Evolutionary conservation across 768 basidiomycete species (phyloP), one percentile per base, ranked within the genome.

Genomic region (Rhodotorula diobovata): DNA sequence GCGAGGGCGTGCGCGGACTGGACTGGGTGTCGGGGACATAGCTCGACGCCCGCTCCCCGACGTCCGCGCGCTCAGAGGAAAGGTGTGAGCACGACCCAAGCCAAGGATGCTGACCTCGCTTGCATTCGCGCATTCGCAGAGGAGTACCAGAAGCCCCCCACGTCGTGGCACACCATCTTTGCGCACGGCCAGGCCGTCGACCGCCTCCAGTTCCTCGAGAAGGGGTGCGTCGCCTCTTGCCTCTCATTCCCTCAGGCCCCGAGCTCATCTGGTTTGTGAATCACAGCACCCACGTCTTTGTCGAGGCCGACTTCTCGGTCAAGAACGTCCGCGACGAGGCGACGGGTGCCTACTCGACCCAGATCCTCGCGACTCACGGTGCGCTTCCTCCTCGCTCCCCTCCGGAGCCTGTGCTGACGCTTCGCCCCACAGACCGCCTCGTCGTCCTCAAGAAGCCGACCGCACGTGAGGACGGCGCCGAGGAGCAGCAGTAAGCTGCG

Each of bases 111-210:
- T 55, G 54, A 55, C 34, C 30, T 32, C 28, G 15, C 8, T 6
- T 28, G 8, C 30, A 21, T 30, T 4, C 11, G 18, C 16, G 4
- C 32, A 14, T 21, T 58, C 30, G 58, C 61, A n/a, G 60, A 90
- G 89, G 84, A 74, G 86, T 86, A 58, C 78, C 80, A 21, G 18
- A 82, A 83, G 37, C 75, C 83, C 10, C 83, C 81, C 23, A 84
- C 89, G 15, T 88, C 89, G 34, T 94, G 88, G 86, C 91, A 93
- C 77, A 83, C 86, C 56, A 76, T 94, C 59, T 77, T 91, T 59
- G 91, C 88, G 35, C 93, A 93, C 83, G 81, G 82, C n/a, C 84
- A 86, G 51, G 76, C 86, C n/a, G 88, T 87, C 74, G 86, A 82
- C 68, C 90, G 85, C 76, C 85, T 94, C 46, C 83, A 82, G 68